Evolutionary conservation across 2,329 filamentous ascomycete genomes (phyloP).

Genomic region (Ophiostoma fasciatum): DNA sequence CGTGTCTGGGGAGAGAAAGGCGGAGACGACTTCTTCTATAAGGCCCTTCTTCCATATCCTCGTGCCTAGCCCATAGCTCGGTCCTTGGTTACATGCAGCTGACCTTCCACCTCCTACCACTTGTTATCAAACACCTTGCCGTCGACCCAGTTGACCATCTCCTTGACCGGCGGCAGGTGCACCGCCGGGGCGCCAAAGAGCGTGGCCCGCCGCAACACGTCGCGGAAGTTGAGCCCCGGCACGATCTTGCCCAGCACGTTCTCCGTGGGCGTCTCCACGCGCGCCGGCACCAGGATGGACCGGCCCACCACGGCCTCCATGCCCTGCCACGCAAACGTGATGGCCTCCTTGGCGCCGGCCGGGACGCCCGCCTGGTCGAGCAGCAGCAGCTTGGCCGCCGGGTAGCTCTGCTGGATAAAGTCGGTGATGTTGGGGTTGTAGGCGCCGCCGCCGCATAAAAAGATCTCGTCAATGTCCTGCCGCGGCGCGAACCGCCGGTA

Average conservation of each 20-base stretch:
- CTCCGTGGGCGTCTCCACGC: slow-evolving; percentile 34
- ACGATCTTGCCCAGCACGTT: slow-evolving; percentile 40
- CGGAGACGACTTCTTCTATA: no score
- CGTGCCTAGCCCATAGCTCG: no score
- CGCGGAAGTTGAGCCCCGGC: slow-evolving; percentile 38
- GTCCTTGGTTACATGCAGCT: no score
- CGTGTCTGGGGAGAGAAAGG: no score
- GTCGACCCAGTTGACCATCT: slow-evolving; percentile 34
- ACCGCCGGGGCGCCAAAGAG: slow-evolving; percentile 30
- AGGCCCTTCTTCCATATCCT: no score
- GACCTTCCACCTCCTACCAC: no score
- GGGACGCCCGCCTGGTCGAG: slow-evolving; percentile 43
- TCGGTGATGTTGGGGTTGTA: slow-evolving; percentile 40
- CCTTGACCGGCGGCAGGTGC: slow-evolving; percentile 29
- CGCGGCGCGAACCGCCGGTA: slow-evolving; percentile 32
- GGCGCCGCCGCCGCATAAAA: slow-evolving; percentile 45
- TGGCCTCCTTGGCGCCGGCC: slow-evolving; percentile 41
- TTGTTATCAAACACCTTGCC: slow-evolving; percentile 33
- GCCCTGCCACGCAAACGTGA: slow-evolving; percentile 45
- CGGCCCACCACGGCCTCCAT: slow-evolving; percentile 43
- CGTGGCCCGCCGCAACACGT: slow-evolving; percentile 36
- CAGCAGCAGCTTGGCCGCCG: slow-evolving; percentile 31
- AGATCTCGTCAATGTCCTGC: slow-evolving; percentile 32
- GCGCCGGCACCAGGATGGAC: slow-evolving; percentile 34
- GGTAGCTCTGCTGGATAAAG: no score